Evolutionary conservation across 179 eudicot species (phyloP), one percentile per base, ranked within the genome.

Genomic region (Beta corolliflora): DNA sequence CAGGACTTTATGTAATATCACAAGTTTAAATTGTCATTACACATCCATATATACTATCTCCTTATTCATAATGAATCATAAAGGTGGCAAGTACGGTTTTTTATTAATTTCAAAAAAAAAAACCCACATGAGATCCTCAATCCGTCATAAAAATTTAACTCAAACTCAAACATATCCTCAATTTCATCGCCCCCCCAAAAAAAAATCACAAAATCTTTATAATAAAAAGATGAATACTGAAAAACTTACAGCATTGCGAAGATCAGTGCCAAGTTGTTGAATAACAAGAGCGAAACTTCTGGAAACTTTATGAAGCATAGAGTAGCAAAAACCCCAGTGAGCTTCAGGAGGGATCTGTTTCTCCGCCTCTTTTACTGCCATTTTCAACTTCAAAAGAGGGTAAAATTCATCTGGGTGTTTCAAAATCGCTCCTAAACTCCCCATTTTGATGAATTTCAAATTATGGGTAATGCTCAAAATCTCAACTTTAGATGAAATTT

Each of bases 301-400:
- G 44, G 99, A 95, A 61, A 95, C 98, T 85, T 92, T 93, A 53
- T 91, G 97, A 71, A 95, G 98, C 99, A 95, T 95, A 5, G 91
- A 63, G 80, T 92, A 95, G 64, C 99, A 95, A 79, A 95, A 95
- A 66, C 85, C 92, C 99, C 99, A 95, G 82, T 95, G 98, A 8
- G 91, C 89, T 82, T 92, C 89, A 78, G 89, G 78, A 1, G 99
- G 99, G 85, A 95, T 93, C 91, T 93, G 98, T 79, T 90, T 95
- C 84, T 89, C 95, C 4, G 97, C 98, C 8, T 88, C 88, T 79
- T 84, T 90, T 13, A 84, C 83, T 56, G 97, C 97, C 87, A 90
- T 82, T 67, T 95, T 93, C 88, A 95, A 82, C 93, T 95, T 95
- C 88, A 93, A 67, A 84, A 95, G 50, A 36, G 98, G 97, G 78